Evolutionary conservation across 768 basidiomycete species (phyloP).

Genomic region (Artomyces pyxidatus): DNA sequence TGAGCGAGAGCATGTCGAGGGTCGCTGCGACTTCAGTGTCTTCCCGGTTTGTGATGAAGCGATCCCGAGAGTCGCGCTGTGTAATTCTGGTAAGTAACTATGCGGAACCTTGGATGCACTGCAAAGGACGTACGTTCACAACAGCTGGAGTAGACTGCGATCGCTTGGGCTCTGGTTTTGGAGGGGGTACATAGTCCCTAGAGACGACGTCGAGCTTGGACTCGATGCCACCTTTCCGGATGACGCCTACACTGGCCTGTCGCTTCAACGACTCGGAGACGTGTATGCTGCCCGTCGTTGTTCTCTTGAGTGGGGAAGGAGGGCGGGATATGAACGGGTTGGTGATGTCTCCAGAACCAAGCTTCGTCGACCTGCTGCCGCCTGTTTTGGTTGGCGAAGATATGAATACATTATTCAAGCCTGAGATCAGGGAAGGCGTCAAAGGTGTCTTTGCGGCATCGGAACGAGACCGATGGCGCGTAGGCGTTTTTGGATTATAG

Average conservation of each 20-base stretch:
- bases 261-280: slow-evolving; percentile 47
- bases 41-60: slow-evolving; percentile 62
- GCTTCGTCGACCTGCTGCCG: slow-evolving; percentile 18
- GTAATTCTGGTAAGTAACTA: slow-evolving; percentile 8
- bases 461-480: slow-evolving; percentile 39
- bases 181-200: slow-evolving; percentile 64
- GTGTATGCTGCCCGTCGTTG: slow-evolving; percentile 37
- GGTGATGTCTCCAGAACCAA: slow-evolving; percentile 36
- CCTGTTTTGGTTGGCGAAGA: slow-evolving; percentile 25
- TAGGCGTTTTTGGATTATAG: slow-evolving; percentile 35
- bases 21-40: slow-evolving; percentile 52
- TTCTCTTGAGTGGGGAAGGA: slow-evolving; percentile 58
- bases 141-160: slow-evolving; percentile 68
- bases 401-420: slow-evolving; percentile 29
- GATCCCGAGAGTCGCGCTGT: slow-evolving; percentile 52
- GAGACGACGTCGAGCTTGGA: slow-evolving; percentile 71
- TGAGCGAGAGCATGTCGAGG: slow-evolving; percentile 54
- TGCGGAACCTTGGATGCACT: neutral
- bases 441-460: slow-evolving; percentile 40
- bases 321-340: slow-evolving; percentile 62
- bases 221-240: slow-evolving; percentile 71
- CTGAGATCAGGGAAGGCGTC: slow-evolving; percentile 34
- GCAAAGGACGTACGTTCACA: slow-evolving; percentile 8
- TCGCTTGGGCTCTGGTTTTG: slow-evolving; percentile 54
- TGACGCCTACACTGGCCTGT: slow-evolving; percentile 60